Conservation (phyloP, 768 basidiomycete genomes). For the Trametes gibbosa region DNA sequence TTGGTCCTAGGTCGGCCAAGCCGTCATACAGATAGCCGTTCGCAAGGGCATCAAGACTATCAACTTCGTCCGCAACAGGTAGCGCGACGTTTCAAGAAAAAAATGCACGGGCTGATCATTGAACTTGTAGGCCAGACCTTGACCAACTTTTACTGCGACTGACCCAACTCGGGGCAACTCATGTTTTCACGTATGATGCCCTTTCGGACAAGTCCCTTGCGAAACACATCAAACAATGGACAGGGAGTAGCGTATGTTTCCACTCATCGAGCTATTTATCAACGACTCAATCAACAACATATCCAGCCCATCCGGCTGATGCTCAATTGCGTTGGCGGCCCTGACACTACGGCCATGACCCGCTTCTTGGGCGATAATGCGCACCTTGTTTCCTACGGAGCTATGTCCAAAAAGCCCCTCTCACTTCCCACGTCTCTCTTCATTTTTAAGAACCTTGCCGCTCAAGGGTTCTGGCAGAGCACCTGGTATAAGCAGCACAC, state of each 20-base stretch:
- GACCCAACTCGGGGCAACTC: conserved; percentile 63
- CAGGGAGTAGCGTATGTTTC: conserved; percentile 50
- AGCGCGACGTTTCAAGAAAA: not conserved
- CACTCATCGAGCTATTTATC: not conserved
- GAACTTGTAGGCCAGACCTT: conserved; percentile 35
- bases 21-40: conserved; percentile 83
- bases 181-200: conserved; percentile 77
- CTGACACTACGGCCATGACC: conserved; percentile 66
- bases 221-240: conserved; percentile 60
- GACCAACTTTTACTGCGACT: conserved; percentile 56
- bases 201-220: conserved; percentile 55
- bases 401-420: conserved; percentile 84
- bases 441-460: conserved; percentile 81
- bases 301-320: conserved; percentile 43
- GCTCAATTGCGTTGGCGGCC: conserved; percentile 64
- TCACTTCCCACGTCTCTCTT: conserved; percentile 73
- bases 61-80: conserved; percentile 79
- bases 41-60: conserved; percentile 69
- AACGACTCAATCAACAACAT: not conserved
- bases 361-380: conserved; percentile 63
- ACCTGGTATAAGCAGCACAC: conserved; percentile 60
- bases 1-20: conserved; percentile 65
- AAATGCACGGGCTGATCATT: too few relatives aligned
- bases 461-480: conserved; percentile 78
- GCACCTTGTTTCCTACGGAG: conserved; percentile 84